These are phyloP conservation scores for Plectosphaerella plurivora DNA, from an alignment of 2,329 filamentous ascomycete species.

Conservation along the genomic window DNA sequence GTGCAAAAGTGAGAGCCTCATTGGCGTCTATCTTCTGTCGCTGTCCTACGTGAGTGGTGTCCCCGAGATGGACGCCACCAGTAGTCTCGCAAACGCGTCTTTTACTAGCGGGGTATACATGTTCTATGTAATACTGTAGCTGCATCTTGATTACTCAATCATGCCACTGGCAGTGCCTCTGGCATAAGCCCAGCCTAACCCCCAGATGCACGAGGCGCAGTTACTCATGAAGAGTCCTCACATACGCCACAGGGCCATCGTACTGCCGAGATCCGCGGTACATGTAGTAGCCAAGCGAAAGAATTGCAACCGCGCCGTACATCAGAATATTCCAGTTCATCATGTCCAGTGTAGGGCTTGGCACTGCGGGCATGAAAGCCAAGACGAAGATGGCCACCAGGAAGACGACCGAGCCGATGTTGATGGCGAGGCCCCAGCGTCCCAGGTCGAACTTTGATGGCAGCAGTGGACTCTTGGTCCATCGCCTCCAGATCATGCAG, in stretches of 20 bases:
- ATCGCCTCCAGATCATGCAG: constrained; percentile 38
- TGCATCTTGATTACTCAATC: no score
- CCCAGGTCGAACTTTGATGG: constrained; percentile 28
- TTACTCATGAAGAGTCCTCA: constrained; percentile 1
- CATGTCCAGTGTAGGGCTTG: constrained; percentile 27
- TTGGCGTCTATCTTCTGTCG: no score
- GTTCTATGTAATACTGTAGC: no score
- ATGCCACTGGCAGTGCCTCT: no score
- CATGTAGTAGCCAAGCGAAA: constrained; percentile 33
- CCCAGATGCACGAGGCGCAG: no score
- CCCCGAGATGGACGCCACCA: no score
- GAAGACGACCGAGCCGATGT: constrained; percentile 37
- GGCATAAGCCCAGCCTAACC: no score
- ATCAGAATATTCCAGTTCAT: constrained; percentile 50
- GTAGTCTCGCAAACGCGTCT: no score
- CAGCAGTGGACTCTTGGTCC: constrained; percentile 18
- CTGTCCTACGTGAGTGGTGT: no score
- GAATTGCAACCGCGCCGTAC: constrained; percentile 30
- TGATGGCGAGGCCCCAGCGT: constrained; percentile 32
- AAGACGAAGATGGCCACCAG: constrained; percentile 42
- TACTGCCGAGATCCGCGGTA: constrained; percentile 15
- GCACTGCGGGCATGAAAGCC: constrained; percentile 38
- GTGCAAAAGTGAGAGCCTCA: no score
- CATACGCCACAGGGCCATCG: constrained; percentile 9
- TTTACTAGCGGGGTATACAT: no score